Evolutionary conservation across 768 basidiomycete species (phyloP).

Genomic region (Nidula microcarpa): DNA sequence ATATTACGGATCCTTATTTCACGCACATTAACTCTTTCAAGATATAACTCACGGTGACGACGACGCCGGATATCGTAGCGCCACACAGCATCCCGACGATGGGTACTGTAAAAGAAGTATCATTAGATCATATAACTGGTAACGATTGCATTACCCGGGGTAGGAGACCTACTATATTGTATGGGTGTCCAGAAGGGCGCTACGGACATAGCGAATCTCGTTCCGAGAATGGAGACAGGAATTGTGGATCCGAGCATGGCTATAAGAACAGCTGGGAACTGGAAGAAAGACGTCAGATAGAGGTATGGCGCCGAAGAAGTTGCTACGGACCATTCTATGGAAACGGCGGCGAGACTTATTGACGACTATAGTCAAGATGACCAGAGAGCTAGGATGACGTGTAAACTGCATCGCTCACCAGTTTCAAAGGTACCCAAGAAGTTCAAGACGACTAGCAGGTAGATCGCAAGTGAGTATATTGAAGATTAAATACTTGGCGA

Average conservation of each 20-base stretch:
- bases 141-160: neutral
- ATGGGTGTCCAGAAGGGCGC: constrained; percentile 82
- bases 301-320: no score
- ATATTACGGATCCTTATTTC: neutral
- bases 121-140: neutral
- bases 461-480: neutral
- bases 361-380: constrained; percentile 42
- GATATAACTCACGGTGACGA: constrained; percentile 67
- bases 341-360: constrained; percentile 78
- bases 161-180: constrained; percentile 59
- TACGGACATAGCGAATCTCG: constrained; percentile 71
- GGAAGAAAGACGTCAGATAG: neutral
- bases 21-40: constrained; percentile 73
- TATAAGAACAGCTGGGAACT: constrained; percentile 66
- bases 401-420: constrained; percentile 33
- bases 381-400: no score
- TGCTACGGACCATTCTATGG: constrained; percentile 57
- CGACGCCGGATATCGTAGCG: constrained; percentile 71
- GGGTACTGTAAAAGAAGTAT: constrained; percentile 46
- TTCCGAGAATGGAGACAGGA: constrained; percentile 75
- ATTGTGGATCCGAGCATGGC: constrained; percentile 76
- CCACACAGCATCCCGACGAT: constrained; percentile 87
- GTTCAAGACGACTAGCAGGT: constrained; percentile 57
- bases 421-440: constrained; percentile 75
- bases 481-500: neutral